Base-by-base conservation (phyloP, 257 asterid species). In the Nicotiana benthamiana region DNA sequence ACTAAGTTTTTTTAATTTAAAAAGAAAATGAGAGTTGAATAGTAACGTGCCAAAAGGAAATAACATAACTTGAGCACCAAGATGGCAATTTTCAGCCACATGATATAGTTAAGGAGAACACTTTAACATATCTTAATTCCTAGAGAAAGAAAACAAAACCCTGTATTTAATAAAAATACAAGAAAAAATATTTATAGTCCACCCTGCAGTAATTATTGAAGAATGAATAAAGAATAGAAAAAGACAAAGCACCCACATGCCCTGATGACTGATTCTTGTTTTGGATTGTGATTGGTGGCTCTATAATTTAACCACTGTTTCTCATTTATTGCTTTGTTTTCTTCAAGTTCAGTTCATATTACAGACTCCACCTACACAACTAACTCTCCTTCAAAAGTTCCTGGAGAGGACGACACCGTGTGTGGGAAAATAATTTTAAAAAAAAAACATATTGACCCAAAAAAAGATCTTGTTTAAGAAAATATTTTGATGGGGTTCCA, bases 401-500 rank as follows among this genome's bases (percentile, higher is more conserved):
- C 10, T 40, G 56, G 76, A 40, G 32, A 68, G 11, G 13, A 68
- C 22, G 57, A 52, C 6, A 40, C 57, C 40, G 32, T n/a, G 56
- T 68, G 32, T n/a, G 56, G 6, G 20, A 15, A 65, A 36, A 67
- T 0, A 5, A n/a, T 4, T 36, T 12, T 11, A 68, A 40, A 8
- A 40, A 40, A 56, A 43, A 43, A 22, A 22, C 0, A 20, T 22
- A 43, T 70, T 70, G 59, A 70, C 15, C 43, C 68, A 10, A 1
- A 36, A 15, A 11, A 54, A n/a, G 4, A 7, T 2, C 2, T 0
- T 2, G 0, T 0, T 32, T 43, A 12, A 70, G 59, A 43, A 70
- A 40, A 43, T 43, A 70, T 40, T 40, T 79, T 62, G 56, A 87
- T 82, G 89, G 83, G 87, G 48, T 40, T 40, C 12, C 0, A 40